A percentile compares a stretch with the other conserved stretches of the same genome.
Conservation (phyloP, 148 eudicot genomes). For the Fagopyrum homotropicum region DNA sequence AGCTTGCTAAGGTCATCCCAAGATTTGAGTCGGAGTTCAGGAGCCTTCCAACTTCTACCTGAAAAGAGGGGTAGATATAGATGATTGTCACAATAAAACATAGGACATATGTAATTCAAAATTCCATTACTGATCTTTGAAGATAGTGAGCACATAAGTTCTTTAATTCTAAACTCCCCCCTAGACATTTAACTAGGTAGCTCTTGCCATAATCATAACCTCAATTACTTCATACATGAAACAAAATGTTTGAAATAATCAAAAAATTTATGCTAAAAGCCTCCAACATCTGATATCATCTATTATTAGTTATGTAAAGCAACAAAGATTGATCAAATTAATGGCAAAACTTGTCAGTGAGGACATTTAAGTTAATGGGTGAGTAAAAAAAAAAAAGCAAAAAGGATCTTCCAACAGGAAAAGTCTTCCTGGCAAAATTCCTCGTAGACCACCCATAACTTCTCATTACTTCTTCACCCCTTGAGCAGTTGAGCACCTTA, state of each 20-base stretch:
- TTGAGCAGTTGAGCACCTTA: background rate
- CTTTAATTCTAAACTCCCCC: background rate
- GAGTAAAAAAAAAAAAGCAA: background rate
- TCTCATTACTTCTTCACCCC: background rate
- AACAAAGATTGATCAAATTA: background rate
- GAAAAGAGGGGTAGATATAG: background rate
- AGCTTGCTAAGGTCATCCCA: slow-evolving; percentile 91
- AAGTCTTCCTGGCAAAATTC: background rate
- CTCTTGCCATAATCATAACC: background rate
- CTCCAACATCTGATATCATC: background rate
- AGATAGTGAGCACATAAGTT: background rate
- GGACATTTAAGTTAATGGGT: background rate
- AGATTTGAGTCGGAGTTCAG: slow-evolving; percentile 83
- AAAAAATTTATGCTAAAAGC: background rate
- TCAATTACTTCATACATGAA: background rate
- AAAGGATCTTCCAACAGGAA: background rate
- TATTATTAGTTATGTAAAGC: background rate
- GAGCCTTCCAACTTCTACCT: slow-evolving; percentile 94
- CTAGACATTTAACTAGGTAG: background rate
- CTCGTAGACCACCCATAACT: background rate
- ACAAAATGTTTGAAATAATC: background rate
- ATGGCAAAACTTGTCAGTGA: background rate
- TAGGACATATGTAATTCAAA: background rate
- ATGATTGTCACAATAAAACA: background rate
- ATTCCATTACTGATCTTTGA: background rate